A percentile compares a stretch with the other conserved stretches of the same genome.
phyloP scores from a whole-genome alignment of 139 green algal genomes.

The Pleodorina starrii region DNA sequence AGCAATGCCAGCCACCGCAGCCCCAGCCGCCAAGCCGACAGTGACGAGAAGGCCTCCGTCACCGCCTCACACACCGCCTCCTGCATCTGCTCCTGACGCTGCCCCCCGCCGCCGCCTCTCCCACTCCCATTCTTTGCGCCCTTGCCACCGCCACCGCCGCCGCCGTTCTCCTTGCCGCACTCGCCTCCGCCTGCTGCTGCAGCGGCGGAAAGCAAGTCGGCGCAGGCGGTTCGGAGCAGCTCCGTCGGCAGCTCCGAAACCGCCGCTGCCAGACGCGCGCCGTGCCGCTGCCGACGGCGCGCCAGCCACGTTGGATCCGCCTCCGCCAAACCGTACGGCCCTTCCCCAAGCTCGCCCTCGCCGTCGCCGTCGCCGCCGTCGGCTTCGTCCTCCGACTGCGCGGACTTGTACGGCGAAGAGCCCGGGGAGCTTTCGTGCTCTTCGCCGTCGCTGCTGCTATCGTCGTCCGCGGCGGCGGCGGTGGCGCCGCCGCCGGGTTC shows the following conservation, averaged over 20 bases:
- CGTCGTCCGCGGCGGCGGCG: too few species aligned
- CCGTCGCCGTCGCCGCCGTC: background rate
- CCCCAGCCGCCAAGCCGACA: conserved; percentile 33
- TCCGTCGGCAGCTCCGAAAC: conserved; percentile 10
- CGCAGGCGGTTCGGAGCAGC: background rate
- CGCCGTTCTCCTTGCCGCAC: background rate
- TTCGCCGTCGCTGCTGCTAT: background rate
- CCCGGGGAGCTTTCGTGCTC: background rate
- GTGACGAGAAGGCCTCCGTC: background rate
- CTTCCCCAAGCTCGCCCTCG: background rate
- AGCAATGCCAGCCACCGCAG: conserved; percentile 20
- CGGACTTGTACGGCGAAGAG: background rate
- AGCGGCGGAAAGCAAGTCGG: background rate
- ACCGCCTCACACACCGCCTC: conserved; percentile 13
- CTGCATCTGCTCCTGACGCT: background rate
- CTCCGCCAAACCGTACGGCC: background rate
- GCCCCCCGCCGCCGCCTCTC: background rate
- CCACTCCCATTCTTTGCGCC: too few species aligned
- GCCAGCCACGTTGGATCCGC: background rate
- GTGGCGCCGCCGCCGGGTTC: too few species aligned
- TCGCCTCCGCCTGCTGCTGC: too few species aligned
- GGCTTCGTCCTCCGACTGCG: background rate
- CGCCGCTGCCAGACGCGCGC: background rate
- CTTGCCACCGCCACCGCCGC: background rate
- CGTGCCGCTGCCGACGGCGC: background rate